Evolutionary conservation across 208 protist genomes (phyloP).

Genomic region (Tritrichomonas foetus): DNA sequence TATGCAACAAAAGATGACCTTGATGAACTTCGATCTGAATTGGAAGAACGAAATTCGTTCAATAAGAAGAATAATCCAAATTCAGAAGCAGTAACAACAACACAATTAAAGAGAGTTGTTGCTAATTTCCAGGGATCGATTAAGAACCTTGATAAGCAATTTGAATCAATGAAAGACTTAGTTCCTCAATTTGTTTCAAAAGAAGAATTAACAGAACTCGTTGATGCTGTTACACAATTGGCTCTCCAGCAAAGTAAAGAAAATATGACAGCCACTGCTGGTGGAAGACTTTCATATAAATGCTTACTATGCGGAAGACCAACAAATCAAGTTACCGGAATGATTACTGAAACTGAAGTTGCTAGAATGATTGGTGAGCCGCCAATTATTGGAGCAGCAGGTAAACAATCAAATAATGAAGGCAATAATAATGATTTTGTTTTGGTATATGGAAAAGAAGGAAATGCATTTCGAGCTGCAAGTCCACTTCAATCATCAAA

Average conservation of each 20-base stretch:
- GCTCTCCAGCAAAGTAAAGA: not conserved
- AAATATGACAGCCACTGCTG: not conserved
- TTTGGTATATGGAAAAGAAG: not conserved
- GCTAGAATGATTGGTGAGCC: not conserved
- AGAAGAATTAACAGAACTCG: not conserved
- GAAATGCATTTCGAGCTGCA: not conserved
- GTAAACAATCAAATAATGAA: too few relatives aligned
- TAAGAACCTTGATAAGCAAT: not conserved
- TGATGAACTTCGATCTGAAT: not conserved
- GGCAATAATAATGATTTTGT: not conserved
- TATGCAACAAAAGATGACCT: not conserved
- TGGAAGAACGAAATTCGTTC: not conserved
- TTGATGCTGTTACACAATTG: not conserved
- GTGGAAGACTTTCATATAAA: not conserved
- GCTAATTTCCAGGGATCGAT: not conserved
- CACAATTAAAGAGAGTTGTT: not conserved
- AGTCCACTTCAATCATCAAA: not conserved
- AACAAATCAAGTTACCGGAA: not conserved
- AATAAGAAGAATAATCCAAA: not conserved
- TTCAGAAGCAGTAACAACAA: not conserved
- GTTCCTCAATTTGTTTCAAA: not conserved
- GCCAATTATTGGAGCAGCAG: not conserved
- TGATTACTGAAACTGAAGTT: not conserved
- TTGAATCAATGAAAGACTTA: not conserved
- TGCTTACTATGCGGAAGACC: not conserved